These are phyloP conservation scores for Alnus rubra DNA, from an alignment of 306 rosid genomes.

Conservation along the genomic window DNA sequence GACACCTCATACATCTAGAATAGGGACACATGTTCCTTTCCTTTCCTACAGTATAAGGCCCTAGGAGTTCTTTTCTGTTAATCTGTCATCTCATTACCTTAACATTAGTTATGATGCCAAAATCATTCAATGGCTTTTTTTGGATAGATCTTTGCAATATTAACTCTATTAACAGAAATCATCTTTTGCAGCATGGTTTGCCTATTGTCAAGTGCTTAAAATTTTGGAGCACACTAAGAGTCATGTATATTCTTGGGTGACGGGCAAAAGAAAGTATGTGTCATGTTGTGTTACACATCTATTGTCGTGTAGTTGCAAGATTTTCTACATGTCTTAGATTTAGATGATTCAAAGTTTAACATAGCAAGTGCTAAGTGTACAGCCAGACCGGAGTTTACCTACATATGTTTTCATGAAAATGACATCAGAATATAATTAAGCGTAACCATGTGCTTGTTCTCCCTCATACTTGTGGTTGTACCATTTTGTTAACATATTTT, in stretches of 20 bases:
- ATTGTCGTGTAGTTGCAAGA: not conserved
- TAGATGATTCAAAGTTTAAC: too few species aligned
- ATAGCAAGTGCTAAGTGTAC: not conserved
- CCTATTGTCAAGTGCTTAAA: not conserved
- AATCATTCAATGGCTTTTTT: not conserved
- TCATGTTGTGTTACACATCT: not conserved
- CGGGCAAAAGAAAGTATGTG: not conserved
- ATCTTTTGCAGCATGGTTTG: not conserved
- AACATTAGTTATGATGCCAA: not conserved
- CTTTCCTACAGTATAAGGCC: too few species aligned
- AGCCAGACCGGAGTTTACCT: too few species aligned
- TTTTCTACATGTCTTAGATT: not conserved
- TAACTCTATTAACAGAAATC: too few species aligned
- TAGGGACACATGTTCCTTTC: too few species aligned
- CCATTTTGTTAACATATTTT: not conserved
- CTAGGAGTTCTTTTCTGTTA: not conserved
- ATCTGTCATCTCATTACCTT: not conserved
- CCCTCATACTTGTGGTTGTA: not conserved
- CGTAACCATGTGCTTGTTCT: not conserved
- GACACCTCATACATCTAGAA: too few species aligned
- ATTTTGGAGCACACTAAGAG: not conserved
- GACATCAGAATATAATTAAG: not conserved
- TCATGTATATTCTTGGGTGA: not conserved
- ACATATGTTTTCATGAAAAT: too few species aligned
- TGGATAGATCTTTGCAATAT: not conserved